Base-by-base conservation (phyloP, 2,329 filamentous ascomycete genomes). In the Mycosphaerella sp. region DNA sequence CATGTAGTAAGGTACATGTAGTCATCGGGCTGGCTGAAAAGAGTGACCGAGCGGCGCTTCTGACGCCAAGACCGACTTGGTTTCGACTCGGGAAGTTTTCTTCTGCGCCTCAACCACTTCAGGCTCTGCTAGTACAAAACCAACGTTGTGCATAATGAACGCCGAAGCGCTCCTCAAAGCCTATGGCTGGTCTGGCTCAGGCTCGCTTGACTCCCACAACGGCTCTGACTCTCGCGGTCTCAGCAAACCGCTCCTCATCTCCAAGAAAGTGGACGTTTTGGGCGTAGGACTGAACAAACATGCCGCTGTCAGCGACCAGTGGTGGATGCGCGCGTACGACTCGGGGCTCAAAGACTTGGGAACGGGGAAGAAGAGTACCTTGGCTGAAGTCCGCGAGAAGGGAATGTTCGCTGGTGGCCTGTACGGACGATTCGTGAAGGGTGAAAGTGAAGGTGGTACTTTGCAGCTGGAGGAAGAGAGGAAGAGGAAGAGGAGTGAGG, bases 311-410 rank as follows among this genome's bases (percentile, higher is more conserved):
- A 76, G 78, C 61, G 91, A 96, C 66, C 89, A 95, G 68, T 98
- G 93, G 93, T 98, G 93, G 93, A 78, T 95, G 70, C 85, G 88
- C 52, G 93, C 93, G 9, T 96, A 95, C 61, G 91, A 97, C 70
- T 84, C 89, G 67, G 89, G 90, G 50, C 74, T 96, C 58, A 86
- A 93, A 69, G 86, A 85, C 3, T 77, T 95, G 47, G 77, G 76
- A 0, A 70, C 72, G 3, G 85, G 60, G 72, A 85, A 74, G 78
- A 79, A 53, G 67, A 83, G 80, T 48, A 77, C 79, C 44, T 63
- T 74, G 66, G 65, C 68, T 59, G 59, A 73, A 49, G 66, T 75
- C 49, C 64, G 71, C 57, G 66, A 78, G 68, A 66, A 76, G 69
- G 72, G 60, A 66, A 73, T 63, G 50, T 69, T 70, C 49, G 65